These are phyloP conservation scores for Secale cereale DNA, from an alignment of 176 grass and related monocot species.

Conservation along the genomic window DNA sequence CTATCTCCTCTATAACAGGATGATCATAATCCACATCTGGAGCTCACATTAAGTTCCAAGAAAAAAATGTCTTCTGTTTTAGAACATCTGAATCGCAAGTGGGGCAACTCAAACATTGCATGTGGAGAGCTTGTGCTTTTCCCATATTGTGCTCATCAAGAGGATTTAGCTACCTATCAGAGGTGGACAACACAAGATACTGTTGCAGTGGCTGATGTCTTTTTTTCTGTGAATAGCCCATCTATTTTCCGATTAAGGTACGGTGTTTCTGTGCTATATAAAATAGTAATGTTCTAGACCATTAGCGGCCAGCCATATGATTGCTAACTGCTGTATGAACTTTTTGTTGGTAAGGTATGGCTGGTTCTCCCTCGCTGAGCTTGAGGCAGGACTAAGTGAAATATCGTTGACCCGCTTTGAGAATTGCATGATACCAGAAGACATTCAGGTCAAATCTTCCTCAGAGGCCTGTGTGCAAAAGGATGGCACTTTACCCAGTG, in stretches of 20 bases:
- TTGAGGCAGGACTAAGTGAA: constrained; percentile 46
- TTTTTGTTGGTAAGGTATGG: constrained; percentile 69
- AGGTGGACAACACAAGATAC: constrained; percentile 79
- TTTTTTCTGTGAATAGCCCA: constrained; percentile 75
- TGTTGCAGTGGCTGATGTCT: constrained; percentile 66
- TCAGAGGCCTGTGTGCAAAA: constrained; percentile 27
- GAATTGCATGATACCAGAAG: constrained; percentile 56
- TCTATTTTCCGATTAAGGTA: constrained; percentile 94
- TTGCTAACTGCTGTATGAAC: constrained; percentile 16
- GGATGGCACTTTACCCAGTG: constrained; percentile 25
- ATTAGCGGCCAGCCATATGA: neutral
- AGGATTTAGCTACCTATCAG: constrained; percentile 68
- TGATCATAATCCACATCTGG: constrained; percentile 88
- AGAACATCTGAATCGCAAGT: constrained; percentile 94
- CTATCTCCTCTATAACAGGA: constrained; percentile 62
- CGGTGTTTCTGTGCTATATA: constrained; percentile 11
- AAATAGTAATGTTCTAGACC: neutral
- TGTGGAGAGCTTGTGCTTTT: constrained; percentile 84
- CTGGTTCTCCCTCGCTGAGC: constrained; percentile 77
- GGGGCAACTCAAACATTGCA: constrained; percentile 77
- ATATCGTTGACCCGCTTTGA: constrained; percentile 48
- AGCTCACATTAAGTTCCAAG: constrained; percentile 91
- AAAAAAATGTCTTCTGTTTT: constrained; percentile 97
- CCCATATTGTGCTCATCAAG: constrained; percentile 76
- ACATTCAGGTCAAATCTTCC: constrained; percentile 37